Base-by-base conservation (phyloP, 768 basidiomycete genomes). In the Leccinum disarticulatum region DNA sequence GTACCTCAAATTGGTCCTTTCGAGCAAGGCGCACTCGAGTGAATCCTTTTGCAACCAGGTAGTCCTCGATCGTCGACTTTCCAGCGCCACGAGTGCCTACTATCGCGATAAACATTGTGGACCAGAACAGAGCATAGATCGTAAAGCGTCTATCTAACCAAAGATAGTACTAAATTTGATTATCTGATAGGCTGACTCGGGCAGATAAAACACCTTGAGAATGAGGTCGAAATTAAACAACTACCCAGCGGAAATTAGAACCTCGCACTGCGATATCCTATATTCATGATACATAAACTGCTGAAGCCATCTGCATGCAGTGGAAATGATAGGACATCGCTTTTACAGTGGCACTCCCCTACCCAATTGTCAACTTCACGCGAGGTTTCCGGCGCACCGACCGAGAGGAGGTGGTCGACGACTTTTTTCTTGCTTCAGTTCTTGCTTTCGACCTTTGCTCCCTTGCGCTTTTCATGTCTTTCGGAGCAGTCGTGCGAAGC, bases 381-480 rank as follows among this genome's bases (percentile, higher is more conserved):
- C 67, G 67, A 53, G 59, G 58, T 46, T 68, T 70, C 22, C 61
- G 67, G 36, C 35, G 63, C 30, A 57, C 36, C 25, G 60, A 19
- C 15, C 55, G 60, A 41, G 64, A 68, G 36, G 59, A 58, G 35
- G 31, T 27, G 35, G 31, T 27, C 6, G 60, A 48, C 31, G 30
- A 28, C 33, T 59, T 69, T 36, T 62, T 66, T 65, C 79, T 88
- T 2, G 84, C 83, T 36, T 75, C 78, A 13, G 74, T 72, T 61
- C 79, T 84, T 19, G 80, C 84, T 66, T 77, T 75, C 38, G 72
- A 69, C 58, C 91, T 80, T 54, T 75, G 68, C 57, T 84, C 80
- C 68, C 88, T 92, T 33, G 86, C 85, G 33, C 75, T 79, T 67
- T 82, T 89, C 82, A 92, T 89, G 66, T 94, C 89, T 66, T 83